Conservation (phyloP, 352 stramenopile species). For the Phytophthora hibernalis region DNA sequence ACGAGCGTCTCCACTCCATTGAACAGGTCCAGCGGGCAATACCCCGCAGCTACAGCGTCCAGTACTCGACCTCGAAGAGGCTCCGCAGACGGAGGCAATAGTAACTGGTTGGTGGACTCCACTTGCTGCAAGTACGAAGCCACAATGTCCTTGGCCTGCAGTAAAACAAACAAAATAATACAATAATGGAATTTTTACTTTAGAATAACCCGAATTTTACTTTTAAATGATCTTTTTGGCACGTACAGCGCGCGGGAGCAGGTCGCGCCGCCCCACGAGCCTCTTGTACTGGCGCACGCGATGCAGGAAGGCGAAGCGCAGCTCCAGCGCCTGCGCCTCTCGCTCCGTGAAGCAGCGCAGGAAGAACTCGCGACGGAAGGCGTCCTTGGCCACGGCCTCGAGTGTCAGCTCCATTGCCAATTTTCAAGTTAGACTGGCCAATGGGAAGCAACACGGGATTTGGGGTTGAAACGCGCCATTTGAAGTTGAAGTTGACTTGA, state of each 20-base stretch:
- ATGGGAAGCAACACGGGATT: slow-evolving; percentile 15
- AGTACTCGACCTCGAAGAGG: slow-evolving; percentile 44
- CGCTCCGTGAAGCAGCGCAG: slow-evolving; percentile 55
- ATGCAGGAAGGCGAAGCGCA: slow-evolving; percentile 63
- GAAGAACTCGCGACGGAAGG: slow-evolving; percentile 66
- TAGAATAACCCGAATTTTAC: too few relatives aligned
- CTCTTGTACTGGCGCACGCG: slow-evolving; percentile 67
- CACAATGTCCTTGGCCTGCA: slow-evolving; percentile 58
- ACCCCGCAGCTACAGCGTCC: slow-evolving; percentile 30
- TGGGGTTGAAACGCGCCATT: background rate
- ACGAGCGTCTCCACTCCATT: slow-evolving; percentile 63
- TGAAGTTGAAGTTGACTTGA: slow-evolving; percentile 19
- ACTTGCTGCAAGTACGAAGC: slow-evolving; percentile 45
- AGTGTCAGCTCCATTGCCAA: slow-evolving; percentile 49
- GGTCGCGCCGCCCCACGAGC: slow-evolving; percentile 50
- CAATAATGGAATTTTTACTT: background rate
- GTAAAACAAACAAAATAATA: background rate
- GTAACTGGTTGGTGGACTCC: slow-evolving; percentile 30
- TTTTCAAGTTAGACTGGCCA: slow-evolving; percentile 15
- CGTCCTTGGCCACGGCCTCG: slow-evolving; percentile 64
- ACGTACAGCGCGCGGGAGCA: slow-evolving; percentile 52
- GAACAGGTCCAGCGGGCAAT: slow-evolving; percentile 67
- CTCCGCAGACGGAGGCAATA: slow-evolving; percentile 31
- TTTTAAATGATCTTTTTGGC: background rate
- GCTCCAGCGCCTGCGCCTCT: slow-evolving; percentile 62